A percentile compares a stretch with the other conserved stretches of the same genome.
Evolutionary conservation across 176 grass and related monocot genomes (phyloP).

Genomic region (Tillandsia leiboldiana): DNA sequence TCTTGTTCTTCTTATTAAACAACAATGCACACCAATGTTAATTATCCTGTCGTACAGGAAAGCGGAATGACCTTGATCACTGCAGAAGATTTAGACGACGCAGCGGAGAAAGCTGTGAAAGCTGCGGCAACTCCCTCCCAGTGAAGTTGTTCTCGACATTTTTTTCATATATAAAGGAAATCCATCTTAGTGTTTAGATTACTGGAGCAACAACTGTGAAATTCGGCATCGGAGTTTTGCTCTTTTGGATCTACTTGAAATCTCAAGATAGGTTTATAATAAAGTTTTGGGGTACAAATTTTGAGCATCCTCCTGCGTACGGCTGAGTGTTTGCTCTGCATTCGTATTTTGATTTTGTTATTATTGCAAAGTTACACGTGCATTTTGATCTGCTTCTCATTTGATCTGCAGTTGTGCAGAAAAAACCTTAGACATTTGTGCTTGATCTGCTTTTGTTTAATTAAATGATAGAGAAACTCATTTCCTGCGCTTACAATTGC

Average conservation of each 20-base stretch:
- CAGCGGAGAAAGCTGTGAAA: conserved; percentile 87
- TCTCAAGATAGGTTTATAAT: neutral
- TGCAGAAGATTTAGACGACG: conserved; percentile 95
- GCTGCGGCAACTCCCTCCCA: neutral
- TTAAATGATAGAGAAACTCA: too few relatives aligned
- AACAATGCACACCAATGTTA: neutral
- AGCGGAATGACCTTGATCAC: conserved; percentile 92
- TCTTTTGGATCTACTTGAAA: neutral
- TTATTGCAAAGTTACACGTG: neutral
- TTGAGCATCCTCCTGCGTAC: neutral
- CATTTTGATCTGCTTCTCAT: neutral
- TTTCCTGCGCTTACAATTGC: too few relatives aligned
- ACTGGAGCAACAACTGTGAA: neutral
- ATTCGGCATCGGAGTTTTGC: neutral
- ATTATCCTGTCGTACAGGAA: conserved; percentile 48
- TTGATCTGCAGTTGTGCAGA: too few relatives aligned
- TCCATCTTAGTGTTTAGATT: neutral
- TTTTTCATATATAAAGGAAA: too few relatives aligned
- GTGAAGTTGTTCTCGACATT: neutral
- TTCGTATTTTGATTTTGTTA: neutral
- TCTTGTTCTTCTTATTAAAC: neutral
- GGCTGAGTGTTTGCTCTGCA: neutral
- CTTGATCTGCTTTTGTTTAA: too few relatives aligned
- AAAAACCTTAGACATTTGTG: too few relatives aligned
- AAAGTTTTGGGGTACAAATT: neutral